Evolutionary conservation across 805 yeast genomes (phyloP).

Genomic region (Pichia eremophila): DNA sequence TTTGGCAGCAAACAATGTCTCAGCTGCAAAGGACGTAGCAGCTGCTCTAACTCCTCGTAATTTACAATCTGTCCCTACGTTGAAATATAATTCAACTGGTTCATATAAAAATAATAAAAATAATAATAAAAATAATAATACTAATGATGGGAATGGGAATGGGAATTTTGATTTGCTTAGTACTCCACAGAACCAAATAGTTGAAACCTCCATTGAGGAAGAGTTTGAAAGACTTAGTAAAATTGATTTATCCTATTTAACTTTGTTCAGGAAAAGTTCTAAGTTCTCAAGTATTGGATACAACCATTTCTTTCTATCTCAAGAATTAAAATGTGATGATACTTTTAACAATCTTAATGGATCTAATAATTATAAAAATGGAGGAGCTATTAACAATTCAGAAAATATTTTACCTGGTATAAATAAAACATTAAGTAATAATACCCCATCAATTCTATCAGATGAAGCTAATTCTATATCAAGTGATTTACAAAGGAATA

Average conservation of each 20-base stretch:
- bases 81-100: background rate
- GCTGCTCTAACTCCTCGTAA: background rate
- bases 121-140: background rate
- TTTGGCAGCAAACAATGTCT: background rate
- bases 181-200: too few relatives aligned
- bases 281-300: slow-evolving; percentile 37
- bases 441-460: background rate
- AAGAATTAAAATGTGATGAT: slow-evolving; percentile 38
- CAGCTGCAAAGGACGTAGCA: background rate
- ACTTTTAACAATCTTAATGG: background rate
- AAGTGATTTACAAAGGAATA: background rate
- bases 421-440: background rate
- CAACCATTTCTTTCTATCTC: slow-evolving; percentile 53
- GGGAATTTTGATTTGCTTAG: background rate
- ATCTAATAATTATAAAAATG: background rate
- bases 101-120: background rate
- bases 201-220: background rate
- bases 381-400: background rate
- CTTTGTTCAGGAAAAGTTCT: slow-evolving; percentile 35
- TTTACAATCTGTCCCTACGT: too few relatives aligned
- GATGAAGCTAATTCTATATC: background rate
- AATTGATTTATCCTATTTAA: slow-evolving; percentile 45
- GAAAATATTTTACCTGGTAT: background rate
- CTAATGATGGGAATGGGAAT: background rate
- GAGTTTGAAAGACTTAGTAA: slow-evolving; percentile 12